phyloP scores from a whole-genome alignment of 768 basidiomycete species.

The Suillus alpinus region DNA sequence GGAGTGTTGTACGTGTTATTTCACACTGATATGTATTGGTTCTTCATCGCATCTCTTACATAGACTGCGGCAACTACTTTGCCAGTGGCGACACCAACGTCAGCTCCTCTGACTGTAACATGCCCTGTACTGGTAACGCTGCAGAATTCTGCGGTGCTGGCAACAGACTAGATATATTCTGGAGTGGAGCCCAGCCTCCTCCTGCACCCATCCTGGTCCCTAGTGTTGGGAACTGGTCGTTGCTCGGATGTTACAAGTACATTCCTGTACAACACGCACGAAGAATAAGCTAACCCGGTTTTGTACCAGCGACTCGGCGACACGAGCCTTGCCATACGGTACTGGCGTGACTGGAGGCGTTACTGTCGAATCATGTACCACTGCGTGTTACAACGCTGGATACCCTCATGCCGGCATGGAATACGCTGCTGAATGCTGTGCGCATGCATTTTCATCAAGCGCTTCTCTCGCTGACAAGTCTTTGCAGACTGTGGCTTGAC shows the following conservation, averaged over 20 bases:
- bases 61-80: constrained; percentile 65
- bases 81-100: constrained; percentile 44
- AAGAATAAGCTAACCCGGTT: background rate
- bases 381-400: constrained; percentile 42
- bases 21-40: constrained; percentile 2
- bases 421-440: constrained; percentile 48
- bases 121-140: constrained; percentile 58
- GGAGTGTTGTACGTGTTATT: constrained; percentile 53
- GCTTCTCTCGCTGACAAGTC: background rate
- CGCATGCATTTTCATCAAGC: constrained; percentile 14
- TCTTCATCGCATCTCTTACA: constrained; percentile 2
- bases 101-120: constrained; percentile 53
- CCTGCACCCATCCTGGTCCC: constrained; percentile 50
- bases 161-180: constrained; percentile 58
- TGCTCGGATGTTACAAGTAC: constrained; percentile 75
- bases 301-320: constrained; percentile 31
- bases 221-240: constrained; percentile 61
- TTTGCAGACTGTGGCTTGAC: constrained; percentile 16
- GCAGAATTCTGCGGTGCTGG: constrained; percentile 61
- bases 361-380: constrained; percentile 47
- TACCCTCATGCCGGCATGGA: constrained; percentile 46
- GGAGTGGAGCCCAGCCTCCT: constrained; percentile 58
- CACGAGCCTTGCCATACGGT: constrained; percentile 32
- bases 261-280: constrained; percentile 7
- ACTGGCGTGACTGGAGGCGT: constrained; percentile 40